phyloP scores from a whole-genome alignment of 805 yeast genomes.

The Myxozyma neotropica region DNA sequence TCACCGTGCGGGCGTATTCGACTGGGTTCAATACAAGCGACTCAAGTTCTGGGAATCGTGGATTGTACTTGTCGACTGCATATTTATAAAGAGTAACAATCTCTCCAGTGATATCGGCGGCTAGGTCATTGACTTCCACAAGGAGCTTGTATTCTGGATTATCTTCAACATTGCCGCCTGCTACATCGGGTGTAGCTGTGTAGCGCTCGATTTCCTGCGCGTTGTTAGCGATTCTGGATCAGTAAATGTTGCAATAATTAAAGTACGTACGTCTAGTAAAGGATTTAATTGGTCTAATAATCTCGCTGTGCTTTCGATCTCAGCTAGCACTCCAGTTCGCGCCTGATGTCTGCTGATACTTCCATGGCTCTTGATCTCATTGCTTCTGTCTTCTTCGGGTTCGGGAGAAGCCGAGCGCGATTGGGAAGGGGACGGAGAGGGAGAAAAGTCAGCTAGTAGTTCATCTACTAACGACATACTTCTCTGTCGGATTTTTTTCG shows the following conservation, averaged over 20 bases:
- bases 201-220: slow-evolving; percentile 24
- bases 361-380: neutral
- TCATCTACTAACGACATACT: slow-evolving; percentile 47
- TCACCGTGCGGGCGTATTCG: slow-evolving; percentile 60
- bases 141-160: slow-evolving; percentile 55
- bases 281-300: slow-evolving; percentile 20
- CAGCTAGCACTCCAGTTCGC: slow-evolving; percentile 9
- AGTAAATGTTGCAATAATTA: neutral
- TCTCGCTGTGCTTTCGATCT: slow-evolving; percentile 22
- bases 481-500: too few species aligned
- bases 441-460: slow-evolving; percentile 44
- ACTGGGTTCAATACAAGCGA: slow-evolving; percentile 62
- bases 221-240: neutral
- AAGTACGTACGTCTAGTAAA: slow-evolving; percentile 14
- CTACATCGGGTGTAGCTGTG: slow-evolving; percentile 35
- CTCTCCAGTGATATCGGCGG: slow-evolving; percentile 58
- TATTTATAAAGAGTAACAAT: slow-evolving; percentile 53
- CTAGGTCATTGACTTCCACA: slow-evolving; percentile 55
- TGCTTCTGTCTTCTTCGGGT: slow-evolving; percentile 35
- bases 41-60: slow-evolving; percentile 72
- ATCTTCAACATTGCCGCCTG: slow-evolving; percentile 38
- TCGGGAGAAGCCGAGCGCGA: slow-evolving; percentile 22
- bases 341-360: slow-evolving; percentile 11
- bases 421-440: slow-evolving; percentile 22
- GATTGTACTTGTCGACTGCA: slow-evolving; percentile 55